Evolutionary conservation across 768 basidiomycete genomes (phyloP), one percentile per base, ranked within the genome.

Genomic region (Coprinopsis sp.): DNA sequence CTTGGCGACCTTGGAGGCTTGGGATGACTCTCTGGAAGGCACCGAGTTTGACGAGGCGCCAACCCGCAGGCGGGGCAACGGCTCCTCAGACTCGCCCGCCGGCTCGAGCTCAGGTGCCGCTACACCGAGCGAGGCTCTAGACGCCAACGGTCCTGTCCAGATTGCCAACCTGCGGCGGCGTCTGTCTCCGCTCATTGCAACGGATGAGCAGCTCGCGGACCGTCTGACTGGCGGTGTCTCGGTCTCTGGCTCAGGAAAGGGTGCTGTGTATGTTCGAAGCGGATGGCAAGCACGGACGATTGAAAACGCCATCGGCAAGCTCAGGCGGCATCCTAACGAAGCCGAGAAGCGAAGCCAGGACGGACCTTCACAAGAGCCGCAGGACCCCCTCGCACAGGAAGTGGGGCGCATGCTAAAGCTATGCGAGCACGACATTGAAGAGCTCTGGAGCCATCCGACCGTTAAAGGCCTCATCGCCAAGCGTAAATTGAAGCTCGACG

Each of bases 231-330:
- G 86, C 22, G 87, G 87, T 12, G 65, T 88, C 44, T 69, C 77
- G 19, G 78, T 87, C 25, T 81, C 82, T 18, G 84, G 84, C 23
- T 84, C 84, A n/a, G 86, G 85, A 6, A 86, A 77, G 54, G 82
- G 84, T 50, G 78, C 78, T 43, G 77, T 91, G 27, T 87, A 76
- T 57, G 88, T 91, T 14, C 82, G 88, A 22, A 81, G 76, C 38
- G 88, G 88, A 11, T 91, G 88, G 88, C 88, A 91, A 59, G 73
- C 82, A 4, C 77, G 82, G 44, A 80, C 81, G 1, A 69, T 80
- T 42, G 75, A 82, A 54, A 76, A 77, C 37, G 70, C 78, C 8
- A 52, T 74, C 7, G 69, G 73, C 44, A 67, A 70, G 47, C 55
- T 68, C 24, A 69, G 66, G 52, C 68, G 65, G 53, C 59, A 62